phyloP scores from a whole-genome alignment of 495 filamentous ascomycete species.

The Paragyromitra xinjiangensis region DNA sequence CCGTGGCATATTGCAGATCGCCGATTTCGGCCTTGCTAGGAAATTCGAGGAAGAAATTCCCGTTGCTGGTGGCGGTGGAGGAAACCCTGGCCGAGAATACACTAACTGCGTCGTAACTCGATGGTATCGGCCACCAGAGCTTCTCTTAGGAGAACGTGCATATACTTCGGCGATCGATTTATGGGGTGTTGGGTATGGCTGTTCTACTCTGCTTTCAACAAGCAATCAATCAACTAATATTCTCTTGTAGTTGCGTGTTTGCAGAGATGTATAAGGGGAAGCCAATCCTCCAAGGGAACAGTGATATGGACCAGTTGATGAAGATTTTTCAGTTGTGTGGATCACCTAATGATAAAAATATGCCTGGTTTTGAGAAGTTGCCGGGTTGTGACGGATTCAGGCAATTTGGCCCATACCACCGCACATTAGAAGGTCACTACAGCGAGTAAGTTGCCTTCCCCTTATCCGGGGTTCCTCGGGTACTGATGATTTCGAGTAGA shows the following conservation, averaged over 20 bases:
- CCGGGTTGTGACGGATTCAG: constrained; percentile 81
- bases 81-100: constrained; percentile 87
- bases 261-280: constrained; percentile 97
- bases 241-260: constrained; percentile 79
- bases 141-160: constrained; percentile 81
- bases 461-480: constrained; percentile 27
- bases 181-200: constrained; percentile 90
- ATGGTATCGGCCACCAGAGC: constrained; percentile 96
- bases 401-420: constrained; percentile 69
- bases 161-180: constrained; percentile 98
- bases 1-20: constrained; percentile 90
- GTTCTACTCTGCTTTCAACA: constrained; percentile 11
- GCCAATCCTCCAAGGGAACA: constrained; percentile 89
- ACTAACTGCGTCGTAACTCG: constrained; percentile 93
- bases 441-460: constrained; percentile 65
- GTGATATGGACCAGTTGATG: constrained; percentile 86
- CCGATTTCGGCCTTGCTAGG: constrained; percentile 93
- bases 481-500: constrained; percentile 44
- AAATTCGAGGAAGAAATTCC: constrained; percentile 90
- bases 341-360: constrained; percentile 85
- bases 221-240: constrained; percentile 29
- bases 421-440: constrained; percentile 76
- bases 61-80: constrained; percentile 78
- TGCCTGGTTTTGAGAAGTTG: constrained; percentile 87
- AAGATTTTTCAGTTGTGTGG: constrained; percentile 95